Conservation (phyloP, 148 eudicot species). For the Camellia sinensis region DNA sequence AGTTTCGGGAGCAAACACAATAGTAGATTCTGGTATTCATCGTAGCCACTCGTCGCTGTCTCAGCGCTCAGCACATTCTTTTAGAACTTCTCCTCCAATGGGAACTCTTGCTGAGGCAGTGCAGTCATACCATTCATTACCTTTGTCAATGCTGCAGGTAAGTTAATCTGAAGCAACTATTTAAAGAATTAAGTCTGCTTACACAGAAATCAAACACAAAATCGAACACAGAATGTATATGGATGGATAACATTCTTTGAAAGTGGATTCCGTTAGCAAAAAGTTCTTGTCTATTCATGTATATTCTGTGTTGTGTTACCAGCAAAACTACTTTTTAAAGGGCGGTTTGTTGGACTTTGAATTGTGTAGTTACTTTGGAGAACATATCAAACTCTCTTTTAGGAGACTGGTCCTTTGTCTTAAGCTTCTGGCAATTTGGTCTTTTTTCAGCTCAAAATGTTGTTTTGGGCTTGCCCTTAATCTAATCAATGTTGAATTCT, state of each 20-base stretch:
- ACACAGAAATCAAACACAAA: too few relatives aligned
- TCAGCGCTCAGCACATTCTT: constrained; percentile 39
- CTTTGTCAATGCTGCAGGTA: constrained; percentile 70
- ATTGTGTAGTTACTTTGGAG: neutral
- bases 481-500: too few relatives aligned
- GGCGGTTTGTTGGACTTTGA: neutral
- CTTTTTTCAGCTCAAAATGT: too few relatives aligned
- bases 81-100: constrained; percentile 34
- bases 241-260: too few relatives aligned
- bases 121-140: constrained; percentile 62
- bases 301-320: too few relatives aligned
- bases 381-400: neutral
- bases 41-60: constrained; percentile 77
- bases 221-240: too few relatives aligned
- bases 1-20: constrained; percentile 20
- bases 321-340: neutral
- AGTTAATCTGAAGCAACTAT: neutral
- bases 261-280: too few relatives aligned
- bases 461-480: too few relatives aligned
- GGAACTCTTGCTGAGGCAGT: constrained; percentile 40
- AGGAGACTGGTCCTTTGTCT: neutral
- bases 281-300: too few relatives aligned
- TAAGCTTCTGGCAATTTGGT: too few relatives aligned
- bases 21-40: constrained; percentile 45
- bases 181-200: too few relatives aligned